These are phyloP conservation scores for Fusarium albidum DNA, from an alignment of 2,329 filamentous ascomycete species.

Conservation along the genomic window DNA sequence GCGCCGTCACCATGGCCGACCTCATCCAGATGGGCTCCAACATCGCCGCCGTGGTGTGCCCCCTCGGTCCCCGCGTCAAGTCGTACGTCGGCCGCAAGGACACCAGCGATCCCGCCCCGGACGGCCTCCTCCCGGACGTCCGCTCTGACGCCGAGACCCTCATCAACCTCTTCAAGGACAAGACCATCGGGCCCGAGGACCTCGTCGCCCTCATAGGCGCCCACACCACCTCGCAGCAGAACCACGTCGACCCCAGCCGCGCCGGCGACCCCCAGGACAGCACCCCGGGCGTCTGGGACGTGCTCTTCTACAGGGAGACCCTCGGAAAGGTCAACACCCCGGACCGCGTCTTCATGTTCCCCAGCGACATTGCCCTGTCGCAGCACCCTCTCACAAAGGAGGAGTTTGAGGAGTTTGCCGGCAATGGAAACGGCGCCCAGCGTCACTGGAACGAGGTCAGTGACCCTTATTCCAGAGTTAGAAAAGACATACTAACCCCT, in stretches of 20 bases:
- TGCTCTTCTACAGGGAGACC: constrained; percentile 57
- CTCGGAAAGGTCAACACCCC: constrained; percentile 42
- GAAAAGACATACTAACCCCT: constrained; percentile 3
- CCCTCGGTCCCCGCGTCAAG: constrained; percentile 55
- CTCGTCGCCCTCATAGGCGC: constrained; percentile 64
- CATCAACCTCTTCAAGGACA: constrained; percentile 58
- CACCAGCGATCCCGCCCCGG: constrained; percentile 48
- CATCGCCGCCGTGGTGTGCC: constrained; percentile 57
- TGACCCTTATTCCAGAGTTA: not conserved
- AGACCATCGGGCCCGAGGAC: constrained; percentile 60
- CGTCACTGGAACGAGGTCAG: constrained; percentile 52
- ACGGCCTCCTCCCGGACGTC: constrained; percentile 53
- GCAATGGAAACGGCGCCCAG: constrained; percentile 41
- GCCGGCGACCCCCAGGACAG: constrained; percentile 58
- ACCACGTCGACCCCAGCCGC: constrained; percentile 50
- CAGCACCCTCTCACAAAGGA: constrained; percentile 45
- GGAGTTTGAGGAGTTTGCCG: constrained; percentile 50
- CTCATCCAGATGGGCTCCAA: constrained; percentile 62
- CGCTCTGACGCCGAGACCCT: constrained; percentile 56
- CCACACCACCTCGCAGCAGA: constrained; percentile 60
- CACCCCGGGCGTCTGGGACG: constrained; percentile 62
- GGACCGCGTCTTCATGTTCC: constrained; percentile 51
- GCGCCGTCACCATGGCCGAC: constrained; percentile 59
- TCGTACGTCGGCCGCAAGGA: constrained; percentile 62
- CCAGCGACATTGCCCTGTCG: constrained; percentile 51